These are phyloP conservation scores for Seiridium cupressi DNA, from an alignment of 2,329 filamentous ascomycete genomes.

Conservation along the genomic window DNA sequence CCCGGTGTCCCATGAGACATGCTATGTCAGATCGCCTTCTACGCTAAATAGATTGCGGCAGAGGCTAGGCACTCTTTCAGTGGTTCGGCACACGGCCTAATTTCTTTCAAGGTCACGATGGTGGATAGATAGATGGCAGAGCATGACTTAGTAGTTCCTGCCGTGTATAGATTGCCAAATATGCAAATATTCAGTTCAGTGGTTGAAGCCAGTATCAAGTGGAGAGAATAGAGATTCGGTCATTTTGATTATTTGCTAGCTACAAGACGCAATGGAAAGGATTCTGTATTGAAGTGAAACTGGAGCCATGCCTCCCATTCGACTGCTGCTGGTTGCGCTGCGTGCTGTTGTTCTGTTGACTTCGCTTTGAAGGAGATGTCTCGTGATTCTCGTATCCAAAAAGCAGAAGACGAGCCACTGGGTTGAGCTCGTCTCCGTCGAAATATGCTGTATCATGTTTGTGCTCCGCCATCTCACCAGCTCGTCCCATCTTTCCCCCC, in stretches of 20 bases:
- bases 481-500: constrained; percentile 4
- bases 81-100: too few relatives aligned
- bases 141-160: too few relatives aligned
- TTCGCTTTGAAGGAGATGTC: constrained; percentile 1
- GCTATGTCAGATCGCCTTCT: too few relatives aligned
- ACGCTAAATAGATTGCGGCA: too few relatives aligned
- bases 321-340: constrained; percentile 8
- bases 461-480: constrained; percentile 16
- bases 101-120: too few relatives aligned
- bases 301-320: constrained; percentile 8
- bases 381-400: constrained; percentile 6
- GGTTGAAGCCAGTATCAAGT: background rate
- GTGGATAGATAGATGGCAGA: too few relatives aligned
- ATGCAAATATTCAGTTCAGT: too few relatives aligned
- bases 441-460: background rate
- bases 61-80: too few relatives aligned
- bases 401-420: constrained; percentile 7
- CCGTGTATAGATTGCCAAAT: too few relatives aligned
- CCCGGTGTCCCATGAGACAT: too few relatives aligned
- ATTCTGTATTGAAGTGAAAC: background rate
- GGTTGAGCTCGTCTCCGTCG: background rate
- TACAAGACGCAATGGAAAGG: constrained; percentile 13
- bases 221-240: constrained; percentile 3
- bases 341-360: constrained; percentile 11
- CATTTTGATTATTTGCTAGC: constrained; percentile 12